Base-by-base conservation (phyloP, 495 filamentous ascomycete genomes). In the Aspergillus asperescens region DNA sequence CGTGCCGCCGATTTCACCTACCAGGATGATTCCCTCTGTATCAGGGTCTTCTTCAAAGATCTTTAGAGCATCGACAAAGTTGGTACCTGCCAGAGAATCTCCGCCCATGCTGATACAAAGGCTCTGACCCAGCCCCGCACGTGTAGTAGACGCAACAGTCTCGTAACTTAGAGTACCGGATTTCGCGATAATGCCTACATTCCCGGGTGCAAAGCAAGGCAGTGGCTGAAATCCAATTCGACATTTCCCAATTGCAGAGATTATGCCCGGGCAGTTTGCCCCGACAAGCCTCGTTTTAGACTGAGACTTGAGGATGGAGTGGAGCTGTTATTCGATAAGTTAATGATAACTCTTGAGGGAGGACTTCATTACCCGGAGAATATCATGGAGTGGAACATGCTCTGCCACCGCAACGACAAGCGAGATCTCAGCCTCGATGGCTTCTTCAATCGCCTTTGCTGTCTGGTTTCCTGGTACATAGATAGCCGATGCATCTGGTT, bases 161-260 rank as follows among this genome's bases (percentile, higher is more conserved):
- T 95, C 90, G 57, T 95, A 95, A 48, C 85, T 89, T 25, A 96
- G 66, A 1, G 90, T 95, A 0, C 90, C 89, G 1, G 90, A 95
- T 64, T 92, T 94, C 12, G 89, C 86, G 7, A 90, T 78, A 44
- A 96, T 91, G 0, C 87, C 89, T 37, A 96, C 76, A 46, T 79
- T 75, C 0, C 91, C 90, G 0, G 88, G 81, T 1, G 72, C 62
- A 48, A 93, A 93, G 42, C 82, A 88, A 0, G 85, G 81, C 20
- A 93, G 66, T 0, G 90, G 90, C 64, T 94, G 88, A 62, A 95
- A 93, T 0, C 90, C 88, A 59, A 94, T 91, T 34, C 89, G 81
- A 60, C 90, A 95, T 60, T 78, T 83, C 0, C 86, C 88, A 40
- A 85, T 78, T 0, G 88, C 81, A 15, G 90, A 90, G 35, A 95